Evolutionary conservation across 306 rosid species (phyloP).

Genomic region (Fragaria iinumae): DNA sequence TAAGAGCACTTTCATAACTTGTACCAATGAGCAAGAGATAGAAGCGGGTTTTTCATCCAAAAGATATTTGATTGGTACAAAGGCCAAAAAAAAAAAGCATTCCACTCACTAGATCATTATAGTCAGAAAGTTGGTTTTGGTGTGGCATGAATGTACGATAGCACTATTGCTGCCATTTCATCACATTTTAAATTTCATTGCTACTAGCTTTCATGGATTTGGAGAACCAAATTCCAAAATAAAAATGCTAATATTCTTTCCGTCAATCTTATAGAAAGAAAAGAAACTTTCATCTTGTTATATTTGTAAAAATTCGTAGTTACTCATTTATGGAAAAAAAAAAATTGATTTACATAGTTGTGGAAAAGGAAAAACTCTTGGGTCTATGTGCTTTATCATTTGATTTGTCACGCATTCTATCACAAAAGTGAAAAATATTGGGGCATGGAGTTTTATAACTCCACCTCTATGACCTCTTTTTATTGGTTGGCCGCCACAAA

Average conservation of each 20-base stretch:
- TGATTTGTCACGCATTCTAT: neutral
- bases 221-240: neutral
- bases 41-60: neutral
- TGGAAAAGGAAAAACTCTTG: neutral
- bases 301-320: neutral
- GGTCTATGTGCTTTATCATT: neutral
- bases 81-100: neutral
- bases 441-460: too few relatives aligned
- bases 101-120: neutral
- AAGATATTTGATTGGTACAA: neutral
- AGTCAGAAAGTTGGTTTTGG: neutral
- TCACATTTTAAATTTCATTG: neutral
- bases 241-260: neutral
- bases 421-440: too few relatives aligned
- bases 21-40: constrained; percentile 1
- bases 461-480: too few relatives aligned
- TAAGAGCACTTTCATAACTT: neutral
- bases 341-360: neutral
- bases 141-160: neutral
- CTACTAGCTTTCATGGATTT: neutral
- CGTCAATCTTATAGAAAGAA: neutral
- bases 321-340: neutral
- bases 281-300: neutral
- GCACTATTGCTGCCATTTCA: neutral
- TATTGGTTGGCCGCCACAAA: too few relatives aligned